phyloP scores from a whole-genome alignment of 2,329 filamentous ascomycete genomes.

The Hymenoscyphus fructigenus region DNA sequence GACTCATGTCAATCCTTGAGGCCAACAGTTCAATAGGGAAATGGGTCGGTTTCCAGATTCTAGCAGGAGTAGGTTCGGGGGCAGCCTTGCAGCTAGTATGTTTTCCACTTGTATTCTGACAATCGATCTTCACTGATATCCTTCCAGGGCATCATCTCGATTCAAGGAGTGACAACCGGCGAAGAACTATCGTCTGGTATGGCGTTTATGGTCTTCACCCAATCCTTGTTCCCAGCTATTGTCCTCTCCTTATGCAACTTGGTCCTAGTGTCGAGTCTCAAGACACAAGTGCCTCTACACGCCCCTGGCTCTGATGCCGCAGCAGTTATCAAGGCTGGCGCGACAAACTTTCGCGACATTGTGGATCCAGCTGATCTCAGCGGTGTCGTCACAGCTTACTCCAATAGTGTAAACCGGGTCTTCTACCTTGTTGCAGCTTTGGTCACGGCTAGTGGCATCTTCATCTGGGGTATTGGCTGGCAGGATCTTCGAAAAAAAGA shows the following conservation, averaged over 20 bases:
- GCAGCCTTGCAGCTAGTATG: slow-evolving; percentile 22
- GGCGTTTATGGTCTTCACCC: slow-evolving; percentile 37
- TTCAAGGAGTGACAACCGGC: not conserved
- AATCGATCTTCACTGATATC: not conserved
- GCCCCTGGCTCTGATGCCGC: slow-evolving; percentile 37
- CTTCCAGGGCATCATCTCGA: slow-evolving; percentile 18
- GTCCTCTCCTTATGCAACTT: slow-evolving; percentile 29
- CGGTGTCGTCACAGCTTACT: slow-evolving; percentile 43
- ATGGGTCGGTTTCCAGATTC: slow-evolving; percentile 25
- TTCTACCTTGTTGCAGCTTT: slow-evolving; percentile 43
- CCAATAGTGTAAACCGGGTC: slow-evolving; percentile 38
- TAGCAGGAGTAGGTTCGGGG: slow-evolving; percentile 19
- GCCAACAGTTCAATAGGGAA: slow-evolving; percentile 15
- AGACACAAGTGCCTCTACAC: slow-evolving; percentile 34
- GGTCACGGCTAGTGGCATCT: slow-evolving; percentile 36
- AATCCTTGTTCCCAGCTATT: slow-evolving; percentile 33
- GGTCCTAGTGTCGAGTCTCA: slow-evolving; percentile 31
- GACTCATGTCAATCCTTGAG: slow-evolving; percentile 35
- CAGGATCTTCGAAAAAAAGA: slow-evolving; percentile 43
- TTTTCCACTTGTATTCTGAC: slow-evolving; percentile 18
- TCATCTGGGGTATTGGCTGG: slow-evolving; percentile 47
- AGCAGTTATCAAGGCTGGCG: slow-evolving; percentile 42
- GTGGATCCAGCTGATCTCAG: slow-evolving; percentile 34
- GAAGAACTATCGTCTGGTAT: slow-evolving; percentile 34
- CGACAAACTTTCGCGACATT: slow-evolving; percentile 40